phyloP scores from a whole-genome alignment of 768 basidiomycete genomes.

The Auricularia sp. region DNA sequence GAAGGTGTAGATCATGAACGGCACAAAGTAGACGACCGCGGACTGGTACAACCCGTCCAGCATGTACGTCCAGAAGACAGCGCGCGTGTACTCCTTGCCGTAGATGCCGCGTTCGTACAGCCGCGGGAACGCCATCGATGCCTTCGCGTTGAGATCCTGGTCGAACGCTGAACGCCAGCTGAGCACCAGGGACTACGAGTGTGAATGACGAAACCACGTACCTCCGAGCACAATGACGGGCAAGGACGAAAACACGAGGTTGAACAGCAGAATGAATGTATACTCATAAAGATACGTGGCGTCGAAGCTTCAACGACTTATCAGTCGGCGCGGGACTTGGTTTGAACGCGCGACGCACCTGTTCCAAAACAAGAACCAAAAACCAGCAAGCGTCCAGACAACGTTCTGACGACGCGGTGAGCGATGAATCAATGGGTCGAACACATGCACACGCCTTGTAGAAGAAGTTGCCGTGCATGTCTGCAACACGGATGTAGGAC shows the following conservation, averaged over 20 bases:
- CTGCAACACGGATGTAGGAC: conserved; percentile 93
- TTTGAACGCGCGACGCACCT: conserved; percentile 35
- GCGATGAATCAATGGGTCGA: conserved; percentile 7
- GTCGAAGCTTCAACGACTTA: conserved; percentile 55
- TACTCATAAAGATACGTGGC: conserved; percentile 93
- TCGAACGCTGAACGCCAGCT: conserved; percentile 58
- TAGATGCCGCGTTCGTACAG: conserved; percentile 93
- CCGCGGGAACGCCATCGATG: conserved; percentile 85
- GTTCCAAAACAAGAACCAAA: conserved; percentile 90
- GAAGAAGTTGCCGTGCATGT: conserved; percentile 97
- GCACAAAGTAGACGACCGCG: conserved; percentile 75
- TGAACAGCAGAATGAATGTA: conserved; percentile 87
- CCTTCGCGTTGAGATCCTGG: conserved; percentile 86
- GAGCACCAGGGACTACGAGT: neutral
- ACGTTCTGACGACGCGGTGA: conserved; percentile 48
- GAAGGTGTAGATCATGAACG: conserved; percentile 42
- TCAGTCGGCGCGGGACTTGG: conserved; percentile 6
- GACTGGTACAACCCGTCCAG: conserved; percentile 91
- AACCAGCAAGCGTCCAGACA: conserved; percentile 87
- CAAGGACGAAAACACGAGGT: conserved; percentile 85
- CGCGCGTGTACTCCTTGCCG: conserved; percentile 84
- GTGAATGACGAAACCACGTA: conserved; percentile 23
- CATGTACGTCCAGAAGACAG: conserved; percentile 94
- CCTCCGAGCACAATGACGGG: conserved; percentile 88
- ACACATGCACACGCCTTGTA: conserved; percentile 62